Percentiles rank a stretch among this genome's conserved stretches.
These are phyloP conservation scores for Spathaspora jeffriesii DNA, from an alignment of 1,139 yeast genomes.

Conservation along the genomic window DNA sequence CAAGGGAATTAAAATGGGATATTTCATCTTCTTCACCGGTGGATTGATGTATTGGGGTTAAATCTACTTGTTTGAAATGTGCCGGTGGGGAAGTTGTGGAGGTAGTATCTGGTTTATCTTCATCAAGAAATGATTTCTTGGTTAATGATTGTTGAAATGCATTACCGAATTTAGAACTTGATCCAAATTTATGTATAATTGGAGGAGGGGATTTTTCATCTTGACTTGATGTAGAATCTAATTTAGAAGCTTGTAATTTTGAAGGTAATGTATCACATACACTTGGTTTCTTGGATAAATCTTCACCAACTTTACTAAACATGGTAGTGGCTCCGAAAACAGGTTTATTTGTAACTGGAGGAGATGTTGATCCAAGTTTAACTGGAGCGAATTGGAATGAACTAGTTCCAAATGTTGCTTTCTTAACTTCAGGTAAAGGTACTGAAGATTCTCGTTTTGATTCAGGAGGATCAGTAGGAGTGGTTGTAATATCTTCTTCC, in stretches of 20 bases:
- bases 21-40: conserved; percentile 94
- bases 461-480: conserved; percentile 4
- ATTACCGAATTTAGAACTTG: conserved; percentile 58
- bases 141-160: conserved; percentile 52
- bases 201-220: conserved; percentile 5
- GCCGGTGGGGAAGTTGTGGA: conserved; percentile 16
- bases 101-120: conserved; percentile 19
- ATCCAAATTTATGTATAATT: conserved; percentile 31
- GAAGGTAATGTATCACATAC: conserved; percentile 33
- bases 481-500: not conserved
- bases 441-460: conserved; percentile 5
- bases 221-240: conserved; percentile 1
- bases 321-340: conserved; percentile 51
- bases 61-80: conserved; percentile 50
- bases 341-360: conserved; percentile 19
- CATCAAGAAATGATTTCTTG: conserved; percentile 60
- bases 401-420: conserved; percentile 33
- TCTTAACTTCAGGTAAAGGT: conserved; percentile 17
- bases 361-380: conserved; percentile 10
- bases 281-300: conserved; percentile 24
- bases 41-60: conserved; percentile 52
- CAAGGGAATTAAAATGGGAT: conserved; percentile 66
- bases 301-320: conserved; percentile 49
- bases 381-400: conserved; percentile 23
- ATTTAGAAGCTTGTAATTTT: conserved; percentile 8